Evolutionary conservation across 345 rosid species (phyloP).

Genomic region (Aquilaria yunnanensis): DNA sequence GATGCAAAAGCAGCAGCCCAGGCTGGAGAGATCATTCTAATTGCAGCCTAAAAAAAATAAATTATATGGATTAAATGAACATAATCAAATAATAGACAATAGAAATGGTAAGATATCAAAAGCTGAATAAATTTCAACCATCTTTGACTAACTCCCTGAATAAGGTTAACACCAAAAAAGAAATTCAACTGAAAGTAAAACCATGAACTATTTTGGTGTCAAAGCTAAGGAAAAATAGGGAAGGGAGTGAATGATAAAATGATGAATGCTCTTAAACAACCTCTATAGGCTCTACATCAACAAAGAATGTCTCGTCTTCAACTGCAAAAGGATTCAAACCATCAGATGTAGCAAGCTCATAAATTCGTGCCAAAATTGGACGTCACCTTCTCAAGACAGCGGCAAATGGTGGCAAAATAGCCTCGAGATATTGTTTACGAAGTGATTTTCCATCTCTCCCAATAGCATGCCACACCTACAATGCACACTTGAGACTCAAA

Average conservation of each 20-base stretch:
- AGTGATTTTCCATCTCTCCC: conserved; percentile 77
- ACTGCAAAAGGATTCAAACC: conserved; percentile 93
- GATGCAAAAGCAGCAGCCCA: conserved; percentile 99
- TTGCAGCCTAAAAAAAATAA: conserved; percentile 64
- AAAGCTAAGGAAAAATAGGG: conserved; percentile 3
- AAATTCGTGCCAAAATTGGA: conserved; percentile 93
- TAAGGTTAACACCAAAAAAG: conserved; percentile 13
- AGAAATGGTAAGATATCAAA: too few relatives aligned
- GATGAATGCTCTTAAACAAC: conserved; percentile 31
- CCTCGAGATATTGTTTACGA: conserved; percentile 91
- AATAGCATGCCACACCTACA: conserved; percentile 96
- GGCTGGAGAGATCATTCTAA: conserved; percentile 83
- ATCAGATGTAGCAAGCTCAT: conserved; percentile 95
- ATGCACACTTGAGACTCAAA: conserved; percentile 12
- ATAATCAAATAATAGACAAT: too few relatives aligned
- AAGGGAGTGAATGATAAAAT: neutral
- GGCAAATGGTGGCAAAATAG: conserved; percentile 92
- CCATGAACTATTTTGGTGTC: conserved; percentile 4
- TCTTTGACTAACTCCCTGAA: neutral
- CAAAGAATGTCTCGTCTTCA: conserved; percentile 92
- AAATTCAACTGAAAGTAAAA: conserved; percentile 6
- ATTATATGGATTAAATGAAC: neutral
- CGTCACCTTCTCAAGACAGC: conserved; percentile 98
- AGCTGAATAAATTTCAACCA: neutral
- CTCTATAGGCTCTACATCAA: conserved; percentile 87